Evolutionary conservation across 257 asterid genomes (phyloP).

Genomic region (Mitragyna speciosa): DNA sequence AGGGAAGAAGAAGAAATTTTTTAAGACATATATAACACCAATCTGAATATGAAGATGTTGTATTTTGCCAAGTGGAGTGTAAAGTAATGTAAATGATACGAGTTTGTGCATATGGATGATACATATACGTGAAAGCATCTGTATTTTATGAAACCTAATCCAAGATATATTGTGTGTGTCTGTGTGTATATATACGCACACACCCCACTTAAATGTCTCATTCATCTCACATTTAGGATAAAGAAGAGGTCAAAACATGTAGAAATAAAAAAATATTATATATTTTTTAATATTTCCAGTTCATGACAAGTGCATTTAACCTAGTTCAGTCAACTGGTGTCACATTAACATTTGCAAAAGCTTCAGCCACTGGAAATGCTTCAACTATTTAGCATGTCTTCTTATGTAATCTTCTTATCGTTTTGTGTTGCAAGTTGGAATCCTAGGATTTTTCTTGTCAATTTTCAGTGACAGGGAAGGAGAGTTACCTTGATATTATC

Average conservation of each 20-base stretch:
- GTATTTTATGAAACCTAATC: background rate
- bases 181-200: too few relatives aligned
- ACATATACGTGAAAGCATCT: background rate
- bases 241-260: background rate
- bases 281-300: too few relatives aligned
- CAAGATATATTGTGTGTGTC: too few relatives aligned
- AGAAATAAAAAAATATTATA: background rate
- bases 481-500: background rate
- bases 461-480: background rate
- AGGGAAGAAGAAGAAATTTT: too few relatives aligned
- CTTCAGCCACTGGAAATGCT: background rate
- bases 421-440: background rate
- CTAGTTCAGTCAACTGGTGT: background rate
- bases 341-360: background rate
- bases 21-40: background rate
- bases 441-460: background rate
- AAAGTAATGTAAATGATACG: background rate
- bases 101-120: background rate
- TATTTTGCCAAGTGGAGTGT: background rate
- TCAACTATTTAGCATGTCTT: background rate
- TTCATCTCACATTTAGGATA: background rate
- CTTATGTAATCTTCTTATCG: background rate
- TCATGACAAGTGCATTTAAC: background rate
- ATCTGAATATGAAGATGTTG: background rate
- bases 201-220: background rate